phyloP scores from a whole-genome alignment of 2,329 filamentous ascomycete species.

The Arthrobotrys sphaeroides region DNA sequence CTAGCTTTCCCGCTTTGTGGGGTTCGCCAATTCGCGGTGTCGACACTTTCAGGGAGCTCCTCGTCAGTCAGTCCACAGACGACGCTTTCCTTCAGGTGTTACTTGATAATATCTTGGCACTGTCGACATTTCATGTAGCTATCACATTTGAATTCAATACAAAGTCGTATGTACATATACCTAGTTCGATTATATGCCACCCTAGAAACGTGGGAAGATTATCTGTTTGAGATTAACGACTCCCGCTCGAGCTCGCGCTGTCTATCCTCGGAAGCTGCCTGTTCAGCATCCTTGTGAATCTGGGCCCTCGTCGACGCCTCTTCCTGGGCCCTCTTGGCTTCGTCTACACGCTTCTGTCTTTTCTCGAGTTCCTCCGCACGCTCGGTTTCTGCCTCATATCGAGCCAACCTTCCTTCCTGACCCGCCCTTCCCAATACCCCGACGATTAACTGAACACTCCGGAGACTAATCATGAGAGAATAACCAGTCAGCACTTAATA shows the following conservation, averaged over 20 bases:
- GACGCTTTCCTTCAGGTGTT: not conserved
- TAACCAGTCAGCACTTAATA: not conserved
- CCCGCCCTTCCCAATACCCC: conserved; percentile 87
- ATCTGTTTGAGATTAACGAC: conserved; percentile 18
- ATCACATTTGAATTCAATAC: conserved; percentile 23
- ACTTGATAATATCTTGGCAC: not conserved
- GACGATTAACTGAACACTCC: conserved; percentile 81
- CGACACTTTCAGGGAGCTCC: conserved; percentile 23
- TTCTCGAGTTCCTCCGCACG: conserved; percentile 33
- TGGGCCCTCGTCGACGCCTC: conserved; percentile 18
- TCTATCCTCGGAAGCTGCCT: conserved; percentile 44
- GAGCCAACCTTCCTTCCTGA: conserved; percentile 68
- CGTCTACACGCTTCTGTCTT: not conserved
- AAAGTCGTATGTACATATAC: conserved; percentile 41
- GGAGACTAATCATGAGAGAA: conserved; percentile 70
- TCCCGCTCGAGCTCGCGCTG: conserved; percentile 33
- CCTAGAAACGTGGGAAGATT: not conserved
- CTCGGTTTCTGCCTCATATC: conserved; percentile 40
- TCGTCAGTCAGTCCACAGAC: not conserved
- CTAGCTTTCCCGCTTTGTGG: conserved; percentile 33
- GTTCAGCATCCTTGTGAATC: conserved; percentile 30
- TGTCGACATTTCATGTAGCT: not conserved
- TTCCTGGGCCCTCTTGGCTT: conserved; percentile 14
- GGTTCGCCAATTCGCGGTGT: conserved; percentile 27
- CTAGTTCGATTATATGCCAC: conserved; percentile 19